Evolutionary conservation across 2,329 filamentous ascomycete genomes (phyloP).

Genomic region (Sporothrix euskadiensis): DNA sequence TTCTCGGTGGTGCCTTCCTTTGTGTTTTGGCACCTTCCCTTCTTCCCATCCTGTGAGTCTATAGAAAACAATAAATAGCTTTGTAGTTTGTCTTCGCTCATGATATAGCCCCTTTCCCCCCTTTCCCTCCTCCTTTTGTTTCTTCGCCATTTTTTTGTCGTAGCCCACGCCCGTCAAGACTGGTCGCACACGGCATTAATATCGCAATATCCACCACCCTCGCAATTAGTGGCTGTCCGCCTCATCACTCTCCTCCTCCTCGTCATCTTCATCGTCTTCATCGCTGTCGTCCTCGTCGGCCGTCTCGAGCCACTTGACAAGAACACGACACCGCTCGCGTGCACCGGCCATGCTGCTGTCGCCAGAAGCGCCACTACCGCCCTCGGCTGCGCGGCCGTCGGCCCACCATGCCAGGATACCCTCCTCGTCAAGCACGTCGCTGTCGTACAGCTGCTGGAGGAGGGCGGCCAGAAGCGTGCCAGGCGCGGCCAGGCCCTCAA

Average conservation of each 20-base stretch:
- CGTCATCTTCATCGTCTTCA: constrained; percentile 56
- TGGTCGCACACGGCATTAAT: background rate
- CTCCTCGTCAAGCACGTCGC: constrained; percentile 86
- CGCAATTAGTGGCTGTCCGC: background rate
- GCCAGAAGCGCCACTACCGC: constrained; percentile 50
- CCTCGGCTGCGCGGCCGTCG: constrained; percentile 66
- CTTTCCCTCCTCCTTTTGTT: background rate
- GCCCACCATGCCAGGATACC: constrained; percentile 88
- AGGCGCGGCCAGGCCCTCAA: constrained; percentile 35
- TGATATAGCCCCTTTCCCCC: background rate
- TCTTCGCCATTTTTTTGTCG: constrained; percentile 7
- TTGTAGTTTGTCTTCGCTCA: background rate
- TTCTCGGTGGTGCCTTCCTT: constrained; percentile 6
- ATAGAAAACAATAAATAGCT: background rate
- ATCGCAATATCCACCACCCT: background rate
- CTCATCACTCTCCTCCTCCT: constrained; percentile 30
- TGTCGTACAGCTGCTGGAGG: constrained; percentile 79
- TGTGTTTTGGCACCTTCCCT: background rate
- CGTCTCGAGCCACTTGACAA: constrained; percentile 83
- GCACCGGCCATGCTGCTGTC: constrained; percentile 60
- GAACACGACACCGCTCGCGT: constrained; percentile 69
- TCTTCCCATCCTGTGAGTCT: constrained; percentile 1
- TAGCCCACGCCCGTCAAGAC: background rate
- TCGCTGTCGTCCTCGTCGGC: constrained; percentile 72
- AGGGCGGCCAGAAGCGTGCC: constrained; percentile 72